These are phyloP conservation scores for Aegilops longissima DNA, from an alignment of 176 grass and related monocot genomes.

Conservation along the genomic window DNA sequence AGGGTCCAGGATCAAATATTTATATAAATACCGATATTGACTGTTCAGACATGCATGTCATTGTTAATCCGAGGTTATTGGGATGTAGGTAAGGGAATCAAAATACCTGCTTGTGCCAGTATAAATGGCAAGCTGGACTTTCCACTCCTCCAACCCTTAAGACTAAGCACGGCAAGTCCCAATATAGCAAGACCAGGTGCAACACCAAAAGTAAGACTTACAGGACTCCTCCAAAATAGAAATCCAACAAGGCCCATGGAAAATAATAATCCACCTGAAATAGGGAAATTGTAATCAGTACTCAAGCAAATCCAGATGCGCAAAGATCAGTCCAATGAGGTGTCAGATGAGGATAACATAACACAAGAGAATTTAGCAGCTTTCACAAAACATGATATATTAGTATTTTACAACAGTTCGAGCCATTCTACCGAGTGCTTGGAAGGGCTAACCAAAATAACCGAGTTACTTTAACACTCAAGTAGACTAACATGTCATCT, in stretches of 20 bases:
- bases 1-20: neutral
- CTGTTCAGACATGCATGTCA: neutral
- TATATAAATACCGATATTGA: neutral
- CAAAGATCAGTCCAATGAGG: neutral
- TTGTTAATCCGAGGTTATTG: slow-evolving; percentile 8
- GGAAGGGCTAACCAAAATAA: slow-evolving; percentile 13
- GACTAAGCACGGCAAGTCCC: slow-evolving; percentile 67
- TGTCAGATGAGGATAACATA: slow-evolving; percentile 7
- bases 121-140: slow-evolving; percentile 82
- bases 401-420: neutral
- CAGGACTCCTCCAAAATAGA: slow-evolving; percentile 72
- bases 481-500: neutral
- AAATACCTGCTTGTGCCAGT: slow-evolving; percentile 87
- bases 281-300: slow-evolving; percentile 15
- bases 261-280: slow-evolving; percentile 72
- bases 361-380: neutral
- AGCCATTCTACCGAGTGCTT: neutral
- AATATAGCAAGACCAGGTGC: slow-evolving; percentile 75
- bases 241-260: slow-evolving; percentile 75
- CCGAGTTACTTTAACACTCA: neutral
- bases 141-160: slow-evolving; percentile 88
- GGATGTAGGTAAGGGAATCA: neutral
- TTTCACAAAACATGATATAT: neutral
- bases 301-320: neutral
- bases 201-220: slow-evolving; percentile 66